Percentiles rank a stretch among this genome's conserved stretches.
These are phyloP conservation scores for Zymoseptoria crescenta DNA, from an alignment of 2,329 filamentous ascomycete species.

Conservation along the genomic window DNA sequence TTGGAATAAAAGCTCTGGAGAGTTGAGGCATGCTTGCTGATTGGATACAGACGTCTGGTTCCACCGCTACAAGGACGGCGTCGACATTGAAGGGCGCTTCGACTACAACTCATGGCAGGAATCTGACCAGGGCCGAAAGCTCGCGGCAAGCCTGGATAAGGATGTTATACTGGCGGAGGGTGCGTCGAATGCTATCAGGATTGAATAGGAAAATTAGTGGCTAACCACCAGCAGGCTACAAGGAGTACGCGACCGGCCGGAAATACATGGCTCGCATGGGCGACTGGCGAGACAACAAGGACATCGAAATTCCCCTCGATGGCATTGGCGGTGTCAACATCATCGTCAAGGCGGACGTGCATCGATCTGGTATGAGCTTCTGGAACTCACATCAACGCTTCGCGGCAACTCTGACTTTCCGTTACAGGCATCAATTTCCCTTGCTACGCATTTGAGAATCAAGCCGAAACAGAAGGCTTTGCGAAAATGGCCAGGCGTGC, in stretches of 20 bases:
- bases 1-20: conserved; percentile 12
- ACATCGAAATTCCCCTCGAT: conserved; percentile 85
- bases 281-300: conserved; percentile 85
- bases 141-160: conserved; percentile 66
- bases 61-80: conserved; percentile 69
- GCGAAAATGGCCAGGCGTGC: conserved; percentile 97
- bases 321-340: conserved; percentile 97
- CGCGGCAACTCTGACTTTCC: neutral
- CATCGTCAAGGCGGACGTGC: conserved; percentile 93
- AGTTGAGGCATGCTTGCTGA: conserved; percentile 10
- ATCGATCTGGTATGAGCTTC: conserved; percentile 68
- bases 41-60: conserved; percentile 78
- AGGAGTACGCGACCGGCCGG: conserved; percentile 83
- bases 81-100: conserved; percentile 90
- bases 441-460: conserved; percentile 93
- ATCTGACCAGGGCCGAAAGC: conserved; percentile 71
- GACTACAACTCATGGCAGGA: conserved; percentile 99
- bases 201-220: neutral
- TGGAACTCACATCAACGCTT: neutral
- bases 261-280: conserved; percentile 86
- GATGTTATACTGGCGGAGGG: conserved; percentile 84
- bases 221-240: conserved; percentile 58
- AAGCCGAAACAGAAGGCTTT: conserved; percentile 97
- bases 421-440: conserved; percentile 88
- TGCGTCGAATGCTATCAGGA: conserved; percentile 27